Conservation (phyloP, 495 filamentous ascomycete species). For the Lophiostoma macrostomum region DNA sequence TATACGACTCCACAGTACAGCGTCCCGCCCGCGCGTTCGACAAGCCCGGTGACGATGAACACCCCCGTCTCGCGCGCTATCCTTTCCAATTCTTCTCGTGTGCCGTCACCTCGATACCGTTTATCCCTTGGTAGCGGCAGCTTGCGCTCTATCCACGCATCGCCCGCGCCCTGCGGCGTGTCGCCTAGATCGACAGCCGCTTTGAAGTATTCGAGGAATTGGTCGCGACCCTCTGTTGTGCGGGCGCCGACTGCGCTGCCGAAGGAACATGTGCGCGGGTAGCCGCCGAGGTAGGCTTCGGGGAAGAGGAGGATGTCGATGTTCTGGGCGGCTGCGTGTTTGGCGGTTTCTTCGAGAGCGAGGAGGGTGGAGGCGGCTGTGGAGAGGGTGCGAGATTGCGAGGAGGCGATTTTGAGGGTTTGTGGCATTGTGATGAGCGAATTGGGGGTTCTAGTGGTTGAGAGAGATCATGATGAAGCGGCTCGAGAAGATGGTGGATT, state of each 20-base stretch:
- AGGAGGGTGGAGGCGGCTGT: slow-evolving; percentile 63
- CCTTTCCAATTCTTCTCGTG: slow-evolving; percentile 72
- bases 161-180: slow-evolving; percentile 68
- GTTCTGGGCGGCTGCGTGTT: slow-evolving; percentile 48
- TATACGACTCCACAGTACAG: slow-evolving; percentile 84
- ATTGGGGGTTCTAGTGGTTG: too few species aligned
- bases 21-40: slow-evolving; percentile 77
- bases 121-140: slow-evolving; percentile 50
- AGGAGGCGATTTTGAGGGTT: slow-evolving; percentile 67
- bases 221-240: slow-evolving; percentile 67
- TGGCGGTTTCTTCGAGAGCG: slow-evolving; percentile 57
- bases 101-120: slow-evolving; percentile 72
- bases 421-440: slow-evolving; percentile 37
- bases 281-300: slow-evolving; percentile 90
- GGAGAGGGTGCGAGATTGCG: slow-evolving; percentile 69
- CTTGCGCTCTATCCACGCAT: slow-evolving; percentile 65
- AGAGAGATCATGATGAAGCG: not conserved
- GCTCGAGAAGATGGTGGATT: too few species aligned
- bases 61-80: slow-evolving; percentile 73
- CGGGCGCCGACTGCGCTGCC: slow-evolving; percentile 71
- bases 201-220: slow-evolving; percentile 79
- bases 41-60: slow-evolving; percentile 73
- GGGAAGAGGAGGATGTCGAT: slow-evolving; percentile 83
- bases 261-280: slow-evolving; percentile 80
- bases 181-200: slow-evolving; percentile 82